phyloP scores from a whole-genome alignment of 1,284 basidiomycete species.

The Ganoderma resinaceum region DNA sequence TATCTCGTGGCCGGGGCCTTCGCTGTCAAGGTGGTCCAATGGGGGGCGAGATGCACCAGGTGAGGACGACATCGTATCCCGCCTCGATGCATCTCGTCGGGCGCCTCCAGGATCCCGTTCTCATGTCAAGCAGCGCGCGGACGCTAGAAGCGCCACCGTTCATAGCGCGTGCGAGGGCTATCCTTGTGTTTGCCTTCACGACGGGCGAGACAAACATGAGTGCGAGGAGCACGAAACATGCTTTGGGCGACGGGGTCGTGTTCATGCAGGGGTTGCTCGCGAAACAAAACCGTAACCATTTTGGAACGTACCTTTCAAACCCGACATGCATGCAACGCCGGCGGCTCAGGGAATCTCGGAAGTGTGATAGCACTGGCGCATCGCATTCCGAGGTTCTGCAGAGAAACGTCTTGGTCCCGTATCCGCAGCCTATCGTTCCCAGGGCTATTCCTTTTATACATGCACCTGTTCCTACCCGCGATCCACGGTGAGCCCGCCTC shows the following conservation, averaged over 20 bases:
- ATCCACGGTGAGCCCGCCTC: neutral
- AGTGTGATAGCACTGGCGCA: neutral
- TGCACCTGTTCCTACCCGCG: neutral
- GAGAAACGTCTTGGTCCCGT: neutral
- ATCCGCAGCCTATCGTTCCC: constrained; percentile 6
- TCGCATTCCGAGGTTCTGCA: neutral
- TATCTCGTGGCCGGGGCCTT: neutral
- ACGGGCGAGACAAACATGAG: neutral
- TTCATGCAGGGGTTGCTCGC: neutral
- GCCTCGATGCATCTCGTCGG: constrained; percentile 11
- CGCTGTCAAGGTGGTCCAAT: neutral
- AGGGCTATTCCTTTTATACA: neutral
- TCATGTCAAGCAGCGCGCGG: constrained; percentile 5
- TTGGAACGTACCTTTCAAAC: neutral
- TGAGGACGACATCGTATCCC: constrained; percentile 3
- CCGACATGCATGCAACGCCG: neutral
- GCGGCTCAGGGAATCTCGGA: constrained; percentile 1
- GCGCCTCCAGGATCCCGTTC: neutral
- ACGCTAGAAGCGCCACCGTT: neutral
- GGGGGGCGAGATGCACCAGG: neutral
- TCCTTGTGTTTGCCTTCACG: neutral
- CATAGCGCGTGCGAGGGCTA: neutral
- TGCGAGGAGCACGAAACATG: neutral
- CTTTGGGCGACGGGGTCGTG: neutral
- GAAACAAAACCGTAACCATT: neutral